Percentiles rank a stretch among this genome's conserved stretches.
These are phyloP conservation scores for Hypoxylon rubiginosum DNA, from an alignment of 2,329 filamentous ascomycete species.

Conservation along the genomic window DNA sequence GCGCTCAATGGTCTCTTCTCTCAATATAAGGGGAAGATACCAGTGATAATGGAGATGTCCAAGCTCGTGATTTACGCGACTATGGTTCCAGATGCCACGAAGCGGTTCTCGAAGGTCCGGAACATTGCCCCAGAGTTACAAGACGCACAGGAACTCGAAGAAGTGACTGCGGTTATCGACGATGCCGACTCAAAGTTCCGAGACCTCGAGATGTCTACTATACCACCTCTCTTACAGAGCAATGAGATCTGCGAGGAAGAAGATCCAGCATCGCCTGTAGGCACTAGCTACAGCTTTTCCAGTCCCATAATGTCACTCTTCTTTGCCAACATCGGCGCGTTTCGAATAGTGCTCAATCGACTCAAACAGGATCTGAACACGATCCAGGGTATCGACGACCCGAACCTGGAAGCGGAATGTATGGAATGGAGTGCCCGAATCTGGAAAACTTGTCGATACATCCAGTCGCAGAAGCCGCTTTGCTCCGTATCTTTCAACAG, in stretches of 20 bases:
- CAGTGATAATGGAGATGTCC: conserved; percentile 21
- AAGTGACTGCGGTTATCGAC: conserved; percentile 8
- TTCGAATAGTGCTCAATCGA: conserved; percentile 23
- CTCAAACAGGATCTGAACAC: conserved; percentile 27
- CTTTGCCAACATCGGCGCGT: conserved; percentile 25
- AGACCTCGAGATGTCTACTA: conserved; percentile 11
- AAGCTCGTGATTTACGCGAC: conserved; percentile 19
- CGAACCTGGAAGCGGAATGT: conserved; percentile 19
- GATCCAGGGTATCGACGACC: conserved; percentile 19
- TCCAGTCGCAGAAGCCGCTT: conserved; percentile 23
- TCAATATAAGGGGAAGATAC: conserved; percentile 12
- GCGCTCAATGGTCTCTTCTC: conserved; percentile 17
- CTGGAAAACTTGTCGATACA: conserved; percentile 27
- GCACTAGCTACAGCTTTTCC: conserved; percentile 28
- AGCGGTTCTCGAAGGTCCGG: conserved; percentile 9
- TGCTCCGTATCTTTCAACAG: conserved; percentile 20
- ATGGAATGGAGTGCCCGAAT: conserved; percentile 21
- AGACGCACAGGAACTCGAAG: conserved; percentile 14
- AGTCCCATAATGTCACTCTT: conserved; percentile 11
- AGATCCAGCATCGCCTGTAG: conserved; percentile 14
- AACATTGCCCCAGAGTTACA: neutral
- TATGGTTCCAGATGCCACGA: conserved; percentile 4
- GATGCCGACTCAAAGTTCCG: conserved; percentile 9
- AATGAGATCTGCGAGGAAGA: conserved; percentile 21
- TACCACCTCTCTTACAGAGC: conserved; percentile 21